Conservation (phyloP, 163 green algal species). For the Picocystis sp. region DNA sequence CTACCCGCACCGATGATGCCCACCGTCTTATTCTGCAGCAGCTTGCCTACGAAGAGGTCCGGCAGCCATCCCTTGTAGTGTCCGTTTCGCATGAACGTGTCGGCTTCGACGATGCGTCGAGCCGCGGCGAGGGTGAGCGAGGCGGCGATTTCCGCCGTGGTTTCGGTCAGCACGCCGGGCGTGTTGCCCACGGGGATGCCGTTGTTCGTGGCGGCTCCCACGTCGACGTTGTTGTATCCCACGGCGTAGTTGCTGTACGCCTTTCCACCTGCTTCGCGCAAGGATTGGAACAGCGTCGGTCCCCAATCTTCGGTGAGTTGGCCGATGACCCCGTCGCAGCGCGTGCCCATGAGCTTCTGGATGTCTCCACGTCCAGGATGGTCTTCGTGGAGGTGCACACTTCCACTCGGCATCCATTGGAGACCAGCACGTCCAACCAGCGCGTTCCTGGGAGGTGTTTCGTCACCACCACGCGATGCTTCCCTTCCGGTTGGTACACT, state of each 20-base stretch:
- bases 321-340: slow-evolving; percentile 88
- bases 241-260: slow-evolving; percentile 95
- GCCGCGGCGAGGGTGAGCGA: slow-evolving; percentile 79
- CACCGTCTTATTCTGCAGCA: slow-evolving; percentile 80
- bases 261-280: slow-evolving; percentile 63
- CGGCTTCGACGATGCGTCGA: slow-evolving; percentile 73
- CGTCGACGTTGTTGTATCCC: slow-evolving; percentile 95
- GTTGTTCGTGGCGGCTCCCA: slow-evolving; percentile 60
- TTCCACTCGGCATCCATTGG: slow-evolving; percentile 40
- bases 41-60: slow-evolving; percentile 58
- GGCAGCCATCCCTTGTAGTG: slow-evolving; percentile 94
- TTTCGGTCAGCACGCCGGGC: slow-evolving; percentile 49
- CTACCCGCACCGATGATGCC: slow-evolving; percentile 87
- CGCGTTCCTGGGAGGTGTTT: slow-evolving; percentile 78
- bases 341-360: slow-evolving; percentile 65
- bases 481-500: slow-evolving; percentile 69
- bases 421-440: slow-evolving; percentile 72
- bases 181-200: slow-evolving; percentile 94
- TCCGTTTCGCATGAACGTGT: slow-evolving; percentile 85
- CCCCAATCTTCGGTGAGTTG: slow-evolving; percentile 80
- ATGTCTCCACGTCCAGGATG: slow-evolving; percentile 79
- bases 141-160: slow-evolving; percentile 84
- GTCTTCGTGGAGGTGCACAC: slow-evolving; percentile 35
- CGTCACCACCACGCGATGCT: slow-evolving; percentile 80
- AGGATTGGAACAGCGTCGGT: slow-evolving; percentile 65